Percentiles rank a stretch among this genome's conserved stretches.
phyloP scores from a whole-genome alignment of 352 stramenopile species.

The Detonula confervacea region DNA sequence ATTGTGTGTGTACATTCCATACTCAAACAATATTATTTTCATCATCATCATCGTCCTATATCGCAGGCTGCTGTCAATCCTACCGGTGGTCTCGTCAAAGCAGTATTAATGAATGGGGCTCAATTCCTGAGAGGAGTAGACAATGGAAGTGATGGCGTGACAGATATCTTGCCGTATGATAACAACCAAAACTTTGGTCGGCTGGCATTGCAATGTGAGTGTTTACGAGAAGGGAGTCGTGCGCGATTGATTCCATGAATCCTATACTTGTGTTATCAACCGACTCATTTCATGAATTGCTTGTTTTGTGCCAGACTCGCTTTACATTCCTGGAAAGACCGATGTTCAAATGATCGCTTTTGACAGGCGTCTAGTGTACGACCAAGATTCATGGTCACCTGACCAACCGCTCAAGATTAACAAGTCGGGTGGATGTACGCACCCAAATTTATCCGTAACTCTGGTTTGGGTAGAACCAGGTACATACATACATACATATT shows the following conservation, averaged over 20 bases:
- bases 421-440: constrained; percentile 32
- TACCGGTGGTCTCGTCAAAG: constrained; percentile 85
- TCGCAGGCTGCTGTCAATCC: constrained; percentile 19
- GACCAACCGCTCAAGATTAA: constrained; percentile 41
- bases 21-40: background rate
- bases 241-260: too few relatives aligned
- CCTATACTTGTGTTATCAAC: too few relatives aligned
- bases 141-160: constrained; percentile 4
- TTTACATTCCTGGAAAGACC: constrained; percentile 37
- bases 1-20: background rate
- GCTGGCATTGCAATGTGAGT: constrained; percentile 24
- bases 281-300: too few relatives aligned
- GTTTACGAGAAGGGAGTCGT: too few relatives aligned
- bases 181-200: constrained; percentile 46
- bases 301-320: background rate
- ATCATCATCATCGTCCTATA: background rate
- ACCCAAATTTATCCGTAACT: constrained; percentile 34
- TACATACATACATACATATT: too few relatives aligned
- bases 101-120: constrained; percentile 88
- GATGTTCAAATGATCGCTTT: constrained; percentile 34
- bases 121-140: constrained; percentile 65
- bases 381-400: constrained; percentile 22
- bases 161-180: constrained; percentile 34
- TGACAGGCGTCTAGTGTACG: constrained; percentile 25
- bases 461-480: constrained; percentile 35